Base-by-base conservation (phyloP, 257 asterid species). In the Solanum raphanifolium region DNA sequence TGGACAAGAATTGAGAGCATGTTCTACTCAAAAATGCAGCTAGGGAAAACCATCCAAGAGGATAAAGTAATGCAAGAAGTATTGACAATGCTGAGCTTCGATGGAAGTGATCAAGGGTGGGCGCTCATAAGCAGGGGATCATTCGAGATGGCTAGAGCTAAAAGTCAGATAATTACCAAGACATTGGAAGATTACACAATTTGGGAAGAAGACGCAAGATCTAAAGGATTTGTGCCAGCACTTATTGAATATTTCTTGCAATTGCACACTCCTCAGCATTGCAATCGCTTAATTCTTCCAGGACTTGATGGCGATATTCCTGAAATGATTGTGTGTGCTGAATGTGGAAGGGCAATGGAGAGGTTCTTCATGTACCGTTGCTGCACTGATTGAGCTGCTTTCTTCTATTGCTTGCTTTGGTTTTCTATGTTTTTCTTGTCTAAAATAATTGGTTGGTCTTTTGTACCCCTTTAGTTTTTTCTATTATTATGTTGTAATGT, bases 1-100 rank as follows among this genome's bases (percentile, higher is more conserved):
- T 96, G 99, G 98, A 91, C 93, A 0, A 89, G 99, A 12, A 74
- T 96, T 4, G 96, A 93, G 39, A 95, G 99, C 97, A 96, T 96
- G 98, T 87, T 95, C 83, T 88, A 93, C 92, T 95, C 98, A 1
- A 95, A 94, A 91, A 81, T 91, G 72, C 93, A 91, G 18, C 94
- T 90, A 0, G 94, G 96, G 2, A 91, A 92, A 15, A 94, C 85
- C 7, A 58, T 89, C 12, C 86, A 86, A 38, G 91, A 91, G 5
- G 98, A 95, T 32, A 91, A 89, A 46, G 92, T 94, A 62, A 91
- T 93, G 83, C 91, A 90, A 18, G 98, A 94, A 86, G 95, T 94
- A 29, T 72, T 93, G 62, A 92, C 96, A 18, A 78, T 95, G 89
- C 95, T 95, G 58, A 91, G 95, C 27, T 93, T 90, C 27, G 94